A percentile compares a stretch with the other conserved stretches of the same genome.
Conservation (phyloP, 129 eudicot species). For the Arctium lappa region DNA sequence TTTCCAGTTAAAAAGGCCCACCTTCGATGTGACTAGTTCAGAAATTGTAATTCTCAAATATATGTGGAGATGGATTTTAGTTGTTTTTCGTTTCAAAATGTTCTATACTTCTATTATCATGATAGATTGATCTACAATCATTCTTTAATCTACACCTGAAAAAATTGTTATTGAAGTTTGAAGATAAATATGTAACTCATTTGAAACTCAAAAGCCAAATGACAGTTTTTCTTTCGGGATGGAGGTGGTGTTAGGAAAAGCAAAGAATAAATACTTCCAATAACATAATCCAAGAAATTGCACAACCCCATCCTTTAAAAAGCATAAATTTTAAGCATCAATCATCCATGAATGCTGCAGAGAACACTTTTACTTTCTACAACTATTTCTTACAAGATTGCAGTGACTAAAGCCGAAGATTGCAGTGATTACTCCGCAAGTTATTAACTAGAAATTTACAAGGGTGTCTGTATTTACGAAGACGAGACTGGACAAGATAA, state of each 20-base stretch:
- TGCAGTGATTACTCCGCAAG: too few species aligned
- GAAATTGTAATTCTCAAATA: not conserved
- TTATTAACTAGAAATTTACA: too few species aligned
- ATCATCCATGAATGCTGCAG: too few species aligned
- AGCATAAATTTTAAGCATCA: too few species aligned
- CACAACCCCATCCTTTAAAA: too few species aligned
- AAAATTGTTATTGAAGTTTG: not conserved
- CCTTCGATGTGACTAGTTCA: not conserved
- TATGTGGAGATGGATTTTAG: not conserved
- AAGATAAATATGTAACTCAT: not conserved
- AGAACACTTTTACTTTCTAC: too few species aligned
- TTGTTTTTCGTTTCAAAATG: not conserved
- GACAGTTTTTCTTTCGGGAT: not conserved
- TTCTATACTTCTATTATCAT: not conserved
- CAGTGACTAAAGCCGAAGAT: too few species aligned
- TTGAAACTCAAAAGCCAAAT: not conserved
- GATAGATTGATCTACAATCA: not conserved
- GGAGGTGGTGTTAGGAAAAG: not conserved
- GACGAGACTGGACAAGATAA: not conserved
- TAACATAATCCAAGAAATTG: not conserved
- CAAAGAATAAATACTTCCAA: not conserved
- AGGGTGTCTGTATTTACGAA: too few species aligned
- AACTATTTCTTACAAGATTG: too few species aligned
- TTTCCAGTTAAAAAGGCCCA: not conserved
- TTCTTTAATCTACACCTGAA: not conserved